Conservation (phyloP, 176 grass and related monocot species). For the Guadua angustifolia region DNA sequence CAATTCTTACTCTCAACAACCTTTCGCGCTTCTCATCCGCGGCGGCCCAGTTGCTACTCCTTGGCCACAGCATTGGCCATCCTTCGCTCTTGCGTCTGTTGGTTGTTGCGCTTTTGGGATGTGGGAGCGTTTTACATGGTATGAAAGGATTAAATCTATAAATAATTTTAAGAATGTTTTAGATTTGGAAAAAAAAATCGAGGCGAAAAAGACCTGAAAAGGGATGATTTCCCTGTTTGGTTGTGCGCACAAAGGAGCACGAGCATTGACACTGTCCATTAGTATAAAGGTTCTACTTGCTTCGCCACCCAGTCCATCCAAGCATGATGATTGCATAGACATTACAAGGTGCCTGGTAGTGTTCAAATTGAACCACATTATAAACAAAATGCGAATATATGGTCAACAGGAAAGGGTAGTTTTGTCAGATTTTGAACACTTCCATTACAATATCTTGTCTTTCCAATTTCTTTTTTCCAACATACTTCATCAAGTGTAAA, state of each 20-base stretch:
- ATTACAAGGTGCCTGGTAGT: slow-evolving; percentile 85
- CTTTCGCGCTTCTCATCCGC: no score
- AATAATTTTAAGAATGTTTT: no score
- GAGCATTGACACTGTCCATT: background rate
- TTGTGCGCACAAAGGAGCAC: background rate
- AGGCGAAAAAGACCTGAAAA: no score
- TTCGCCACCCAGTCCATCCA: slow-evolving; percentile 88
- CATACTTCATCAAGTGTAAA: background rate
- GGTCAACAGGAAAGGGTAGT: slow-evolving; percentile 21
- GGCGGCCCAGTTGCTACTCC: no score
- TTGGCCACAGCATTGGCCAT: no score
- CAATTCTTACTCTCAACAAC: no score
- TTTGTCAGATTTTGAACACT: background rate
- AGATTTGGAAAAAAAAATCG: no score
- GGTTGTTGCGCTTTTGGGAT: no score
- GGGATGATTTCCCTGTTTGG: no score
- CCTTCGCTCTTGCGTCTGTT: no score
- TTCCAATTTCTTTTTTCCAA: background rate
- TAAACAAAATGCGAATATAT: slow-evolving; percentile 36
- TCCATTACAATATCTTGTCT: slow-evolving; percentile 23
- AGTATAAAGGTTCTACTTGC: slow-evolving; percentile 54
- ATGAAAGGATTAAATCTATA: no score
- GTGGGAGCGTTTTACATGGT: no score
- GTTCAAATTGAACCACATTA: slow-evolving; percentile 44
- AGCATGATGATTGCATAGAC: slow-evolving; percentile 94